phyloP scores from a whole-genome alignment of 176 grass and related monocot genomes.

The Juncus inflexus region DNA sequence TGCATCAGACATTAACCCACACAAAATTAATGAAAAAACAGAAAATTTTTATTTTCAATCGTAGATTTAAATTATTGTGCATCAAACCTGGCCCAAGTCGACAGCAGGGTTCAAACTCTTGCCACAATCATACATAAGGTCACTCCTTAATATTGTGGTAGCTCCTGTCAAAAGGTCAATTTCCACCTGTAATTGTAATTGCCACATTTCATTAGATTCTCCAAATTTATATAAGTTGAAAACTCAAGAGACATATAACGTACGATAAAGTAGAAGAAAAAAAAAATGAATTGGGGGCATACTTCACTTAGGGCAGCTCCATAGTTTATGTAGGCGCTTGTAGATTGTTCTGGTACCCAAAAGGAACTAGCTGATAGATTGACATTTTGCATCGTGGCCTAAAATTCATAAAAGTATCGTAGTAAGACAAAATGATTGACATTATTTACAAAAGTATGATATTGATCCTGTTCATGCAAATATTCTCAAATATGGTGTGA shows the following conservation, averaged over 20 bases:
- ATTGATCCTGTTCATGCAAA: background rate
- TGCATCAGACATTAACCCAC: background rate
- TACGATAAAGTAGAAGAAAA: background rate
- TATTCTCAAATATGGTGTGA: background rate
- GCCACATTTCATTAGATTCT: background rate
- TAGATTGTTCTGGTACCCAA: conserved; percentile 43
- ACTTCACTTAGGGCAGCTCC: conserved; percentile 66
- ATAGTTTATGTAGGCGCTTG: conserved; percentile 52
- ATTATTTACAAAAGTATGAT: background rate
- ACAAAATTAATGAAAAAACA: background rate
- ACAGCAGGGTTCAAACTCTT: conserved; percentile 70
- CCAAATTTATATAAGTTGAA: background rate
- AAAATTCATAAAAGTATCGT: conserved; percentile 4
- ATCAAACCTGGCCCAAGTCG: conserved; percentile 57
- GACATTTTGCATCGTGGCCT: conserved; percentile 45
- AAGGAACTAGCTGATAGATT: conserved; percentile 57
- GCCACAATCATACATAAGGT: conserved; percentile 71
- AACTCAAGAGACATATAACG: background rate
- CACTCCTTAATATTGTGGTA: conserved; percentile 43
- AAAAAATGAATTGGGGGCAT: background rate
- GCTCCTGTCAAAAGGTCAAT: conserved; percentile 60
- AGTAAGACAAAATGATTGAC: background rate
- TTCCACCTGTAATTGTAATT: conserved; percentile 43
- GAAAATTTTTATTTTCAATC: background rate
- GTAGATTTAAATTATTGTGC: background rate